Evolutionary conservation across 139 green algal genomes (phyloP), one percentile per base, ranked within the genome.

Genomic region (Tetradesmus lagerheimii): DNA sequence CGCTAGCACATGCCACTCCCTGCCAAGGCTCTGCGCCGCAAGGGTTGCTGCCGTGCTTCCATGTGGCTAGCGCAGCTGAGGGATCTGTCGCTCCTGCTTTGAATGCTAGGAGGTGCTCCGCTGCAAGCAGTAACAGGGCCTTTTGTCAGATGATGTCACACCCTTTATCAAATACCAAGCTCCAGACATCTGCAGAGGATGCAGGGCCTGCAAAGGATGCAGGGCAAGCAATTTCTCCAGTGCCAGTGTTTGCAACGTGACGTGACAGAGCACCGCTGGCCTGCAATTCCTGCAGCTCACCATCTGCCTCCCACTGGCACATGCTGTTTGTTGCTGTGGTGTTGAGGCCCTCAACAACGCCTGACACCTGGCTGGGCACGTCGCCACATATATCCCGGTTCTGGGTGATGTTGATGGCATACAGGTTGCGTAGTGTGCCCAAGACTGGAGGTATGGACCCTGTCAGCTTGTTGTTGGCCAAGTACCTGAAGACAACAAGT

Each of bases 1-100:
- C 82, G 47, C 20, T 35, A 14, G 20, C 15, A 31, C 82, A 87
- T 35, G 41, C 14, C 27, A 87, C 34, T 4, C 82, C 82, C 20
- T 50, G 35, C 82, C 82, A 87, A 34, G 35, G 53, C 37, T 41
- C 23, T 23, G 82, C 53, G 8, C 82, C 82, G 18, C 82, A 87
- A 4, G 82, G 82, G 82, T 87, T 87, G 82, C 82, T 78, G 53
- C 35, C 82, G 9, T 50, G 53, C 57, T 38, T 31, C 82, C 82
- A 87, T 34, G 5, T 78, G 16, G 34, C 31, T 34, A 87, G 34
- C 0, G 45, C 37, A 37, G 25, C 57, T 6, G 18, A 27, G 6
- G 82, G 53, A 25, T 87, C 82, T 11, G 11, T 12, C 34, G 79
- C 12, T 14, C 14, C 53, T 27, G 53, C 53, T 27, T 57, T 87